These are phyloP conservation scores for Solanum infundibuliforme DNA, from an alignment of 257 asterid genomes.

Conservation along the genomic window DNA sequence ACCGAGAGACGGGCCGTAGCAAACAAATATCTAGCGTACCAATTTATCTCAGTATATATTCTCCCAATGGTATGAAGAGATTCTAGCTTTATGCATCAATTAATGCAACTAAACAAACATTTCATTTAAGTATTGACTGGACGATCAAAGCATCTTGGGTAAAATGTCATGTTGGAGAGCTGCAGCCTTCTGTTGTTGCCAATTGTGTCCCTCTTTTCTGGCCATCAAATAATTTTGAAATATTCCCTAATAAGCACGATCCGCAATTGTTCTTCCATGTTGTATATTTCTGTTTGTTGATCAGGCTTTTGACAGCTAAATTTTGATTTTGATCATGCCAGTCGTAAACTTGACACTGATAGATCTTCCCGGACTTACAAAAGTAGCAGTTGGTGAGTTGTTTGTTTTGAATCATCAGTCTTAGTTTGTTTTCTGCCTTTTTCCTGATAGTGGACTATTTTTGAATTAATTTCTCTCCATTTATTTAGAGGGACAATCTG, in stretches of 20 bases:
- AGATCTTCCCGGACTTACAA: constrained; percentile 98
- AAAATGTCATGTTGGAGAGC: neutral
- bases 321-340: constrained; percentile 24
- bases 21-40: constrained; percentile 86
- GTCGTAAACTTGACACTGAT: constrained; percentile 91
- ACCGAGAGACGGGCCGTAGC: constrained; percentile 85
- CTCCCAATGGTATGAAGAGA: constrained; percentile 58
- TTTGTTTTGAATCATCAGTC: neutral
- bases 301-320: constrained; percentile 4
- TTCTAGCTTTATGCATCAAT: neutral
- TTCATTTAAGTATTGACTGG: neutral
- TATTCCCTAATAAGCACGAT: neutral
- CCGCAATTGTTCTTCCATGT: neutral
- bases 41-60: constrained; percentile 85
- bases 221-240: neutral
- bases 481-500: constrained; percentile 85
- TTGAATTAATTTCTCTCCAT: constrained; percentile 1
- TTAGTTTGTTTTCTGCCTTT: neutral
- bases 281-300: constrained; percentile 4
- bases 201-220: neutral
- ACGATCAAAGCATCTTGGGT: neutral
- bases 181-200: neutral
- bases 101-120: neutral
- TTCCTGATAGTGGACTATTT: neutral
- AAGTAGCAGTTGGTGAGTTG: constrained; percentile 93